phyloP scores from a whole-genome alignment of 306 rosid species.

The Hippophae gyantsensis region DNA sequence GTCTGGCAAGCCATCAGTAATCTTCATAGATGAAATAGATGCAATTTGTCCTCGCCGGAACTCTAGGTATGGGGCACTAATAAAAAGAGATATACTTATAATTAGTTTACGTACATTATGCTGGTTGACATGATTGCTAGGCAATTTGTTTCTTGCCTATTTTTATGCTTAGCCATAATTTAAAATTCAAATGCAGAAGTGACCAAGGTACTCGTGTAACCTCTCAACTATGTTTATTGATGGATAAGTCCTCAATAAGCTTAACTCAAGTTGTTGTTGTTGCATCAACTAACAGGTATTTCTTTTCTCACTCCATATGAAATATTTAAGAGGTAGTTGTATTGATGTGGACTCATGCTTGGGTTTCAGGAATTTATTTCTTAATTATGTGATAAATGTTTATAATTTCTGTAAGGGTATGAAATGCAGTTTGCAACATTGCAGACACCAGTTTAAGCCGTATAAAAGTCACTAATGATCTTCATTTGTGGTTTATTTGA shows the following conservation, averaged over 20 bases:
- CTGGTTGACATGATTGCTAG: neutral
- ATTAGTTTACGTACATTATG: neutral
- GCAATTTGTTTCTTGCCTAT: neutral
- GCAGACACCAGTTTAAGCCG: neutral
- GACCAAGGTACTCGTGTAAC: conserved; percentile 77
- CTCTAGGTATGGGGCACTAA: conserved; percentile 44
- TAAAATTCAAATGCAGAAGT: conserved; percentile 39
- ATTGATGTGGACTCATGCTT: neutral
- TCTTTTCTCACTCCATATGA: neutral
- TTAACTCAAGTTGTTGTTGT: conserved; percentile 60
- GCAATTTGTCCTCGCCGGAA: conserved; percentile 79
- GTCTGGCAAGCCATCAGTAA: conserved; percentile 55
- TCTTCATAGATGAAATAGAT: conserved; percentile 86
- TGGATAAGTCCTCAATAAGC: conserved; percentile 52
- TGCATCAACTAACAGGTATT: conserved; percentile 89
- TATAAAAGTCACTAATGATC: neutral
- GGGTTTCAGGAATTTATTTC: neutral
- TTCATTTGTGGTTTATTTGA: neutral
- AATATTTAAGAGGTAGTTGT: neutral
- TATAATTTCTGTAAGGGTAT: neutral
- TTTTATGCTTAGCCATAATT: neutral
- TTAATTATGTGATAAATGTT: neutral
- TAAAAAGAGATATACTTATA: neutral
- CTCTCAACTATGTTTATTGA: conserved; percentile 57
- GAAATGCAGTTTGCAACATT: neutral